Evolutionary conservation across 768 basidiomycete species (phyloP), one percentile per base, ranked within the genome.

Genomic region (Pleurotus eryngii): DNA sequence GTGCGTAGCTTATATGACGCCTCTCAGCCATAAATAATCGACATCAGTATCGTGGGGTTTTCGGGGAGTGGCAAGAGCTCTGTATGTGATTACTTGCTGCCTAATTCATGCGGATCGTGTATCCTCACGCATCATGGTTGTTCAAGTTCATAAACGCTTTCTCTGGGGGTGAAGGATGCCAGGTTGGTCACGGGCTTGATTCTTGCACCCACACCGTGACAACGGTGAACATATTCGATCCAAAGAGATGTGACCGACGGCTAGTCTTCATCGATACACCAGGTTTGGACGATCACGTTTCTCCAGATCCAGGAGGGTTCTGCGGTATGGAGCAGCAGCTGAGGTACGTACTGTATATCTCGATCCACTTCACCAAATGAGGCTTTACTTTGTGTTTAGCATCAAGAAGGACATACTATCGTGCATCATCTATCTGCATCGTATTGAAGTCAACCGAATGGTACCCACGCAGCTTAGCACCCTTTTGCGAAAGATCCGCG

Each of bases 391-490:
- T 35, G 11, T 3, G 11, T 35, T 35, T 3, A 35, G 30, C 30
- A 9, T 35, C 30, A 35, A 35, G 30, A 35, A 35, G 30, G 30
- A 35, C 11, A 35, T 9, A 2, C 63, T 71, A 9, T 61, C 63
- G 3, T 77, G 71, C 0, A 59, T 72, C 26, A 64, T 72, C 1
- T 67, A 70, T 42, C 61, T 72, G 3, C 68, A 70, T 54, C 61
- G 67, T 11, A 72, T 72, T 42, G 61, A 62, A 1, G 73, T 76
- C 57, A 67, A 72, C 59, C 66, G 73, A 18, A 72, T 79, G 67
- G 67, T 70, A 17, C 74, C 74, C 39, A 72, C 73, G 3, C 72
- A 76, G 18, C 68, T 71, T 22, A 73, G 70, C 61, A 81, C 80
- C 62, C 72, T 81, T 37, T 7, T 42, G 14, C 24, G 38, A 42